Evolutionary conservation across 805 yeast species (phyloP).

Genomic region (Ogataea glucozyma): DNA sequence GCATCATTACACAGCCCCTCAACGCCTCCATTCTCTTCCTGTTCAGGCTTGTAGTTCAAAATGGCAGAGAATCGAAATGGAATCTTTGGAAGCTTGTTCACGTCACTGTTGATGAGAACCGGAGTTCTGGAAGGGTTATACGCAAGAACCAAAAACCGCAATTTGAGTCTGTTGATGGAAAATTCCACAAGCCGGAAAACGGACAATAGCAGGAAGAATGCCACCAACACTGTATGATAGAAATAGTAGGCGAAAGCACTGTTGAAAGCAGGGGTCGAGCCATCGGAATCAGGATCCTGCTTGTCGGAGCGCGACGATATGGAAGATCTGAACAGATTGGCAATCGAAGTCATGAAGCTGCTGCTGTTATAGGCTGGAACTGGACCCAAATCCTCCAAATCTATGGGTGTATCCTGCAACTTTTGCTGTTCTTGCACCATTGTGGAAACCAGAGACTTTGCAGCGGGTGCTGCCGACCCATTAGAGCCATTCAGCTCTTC

Average conservation of each 20-base stretch:
- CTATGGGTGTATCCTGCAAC: constrained; percentile 8
- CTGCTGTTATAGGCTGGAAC: constrained; percentile 22
- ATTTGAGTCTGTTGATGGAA: constrained; percentile 49
- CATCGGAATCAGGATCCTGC: constrained; percentile 8
- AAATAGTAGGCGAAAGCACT: constrained; percentile 31
- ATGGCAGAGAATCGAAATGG: constrained; percentile 79
- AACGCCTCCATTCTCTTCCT: constrained; percentile 86
- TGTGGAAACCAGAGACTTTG: constrained; percentile 10
- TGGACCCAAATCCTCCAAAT: constrained; percentile 11
- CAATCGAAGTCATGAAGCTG: constrained; percentile 21
- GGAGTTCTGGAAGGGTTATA: constrained; percentile 79
- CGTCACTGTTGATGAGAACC: constrained; percentile 82
- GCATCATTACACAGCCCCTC: constrained; percentile 77
- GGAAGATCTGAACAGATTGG: constrained; percentile 23
- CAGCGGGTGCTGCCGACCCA: constrained; percentile 12
- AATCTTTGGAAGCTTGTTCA: constrained; percentile 65
- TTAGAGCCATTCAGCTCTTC: constrained; percentile 8
- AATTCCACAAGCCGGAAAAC: constrained; percentile 53
- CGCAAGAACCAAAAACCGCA: constrained; percentile 60
- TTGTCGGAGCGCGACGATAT: constrained; percentile 19
- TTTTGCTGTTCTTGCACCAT: constrained; percentile 16
- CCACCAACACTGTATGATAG: constrained; percentile 51
- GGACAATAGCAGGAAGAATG: constrained; percentile 57
- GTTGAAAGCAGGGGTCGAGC: constrained; percentile 4
- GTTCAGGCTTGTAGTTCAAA: constrained; percentile 69